A percentile compares a stretch with the other conserved stretches of the same genome.
phyloP scores from a whole-genome alignment of 2,329 filamentous ascomycete genomes.

The Curvularia lunata region DNA sequence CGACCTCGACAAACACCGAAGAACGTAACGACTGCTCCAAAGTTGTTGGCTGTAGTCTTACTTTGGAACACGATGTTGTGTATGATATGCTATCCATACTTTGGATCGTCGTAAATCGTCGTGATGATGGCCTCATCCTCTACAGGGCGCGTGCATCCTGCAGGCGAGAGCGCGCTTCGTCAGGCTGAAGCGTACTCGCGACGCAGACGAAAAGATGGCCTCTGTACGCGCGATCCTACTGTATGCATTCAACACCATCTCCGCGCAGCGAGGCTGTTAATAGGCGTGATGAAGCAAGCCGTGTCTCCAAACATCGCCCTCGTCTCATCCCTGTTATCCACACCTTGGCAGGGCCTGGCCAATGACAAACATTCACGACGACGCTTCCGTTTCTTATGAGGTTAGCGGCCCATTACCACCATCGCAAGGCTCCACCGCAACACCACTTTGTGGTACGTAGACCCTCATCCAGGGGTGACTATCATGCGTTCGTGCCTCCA shows the following conservation, averaged over 20 bases:
- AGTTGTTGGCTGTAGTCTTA: not conserved
- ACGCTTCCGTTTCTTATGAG: slow-evolving; percentile 6
- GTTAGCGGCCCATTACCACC: slow-evolving; percentile 14
- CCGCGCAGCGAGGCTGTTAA: slow-evolving; percentile 18
- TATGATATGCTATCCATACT: not conserved
- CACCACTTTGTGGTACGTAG: slow-evolving; percentile 16
- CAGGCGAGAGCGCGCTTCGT: slow-evolving; percentile 5
- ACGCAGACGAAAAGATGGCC: not conserved
- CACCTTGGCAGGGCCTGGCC: slow-evolving; percentile 25
- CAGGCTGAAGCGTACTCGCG: slow-evolving; percentile 12
- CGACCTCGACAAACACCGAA: not conserved
- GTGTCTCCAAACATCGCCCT: slow-evolving; percentile 39
- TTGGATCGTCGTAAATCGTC: not conserved
- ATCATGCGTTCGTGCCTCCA: slow-evolving; percentile 31
- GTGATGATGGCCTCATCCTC: not conserved
- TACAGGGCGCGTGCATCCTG: slow-evolving; percentile 3
- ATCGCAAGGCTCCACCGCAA: slow-evolving; percentile 20
- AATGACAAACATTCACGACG: slow-evolving; percentile 22
- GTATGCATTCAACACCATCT: slow-evolving; percentile 13
- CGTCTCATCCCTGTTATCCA: slow-evolving; percentile 27
- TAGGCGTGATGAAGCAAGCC: slow-evolving; percentile 33
- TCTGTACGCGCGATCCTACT: not conserved
- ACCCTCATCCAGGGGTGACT: slow-evolving; percentile 28
- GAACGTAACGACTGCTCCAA: not conserved
- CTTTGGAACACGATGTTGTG: not conserved